Evolutionary conservation across 805 yeast genomes (phyloP).

Genomic region (Candida xiaguanensis): DNA sequence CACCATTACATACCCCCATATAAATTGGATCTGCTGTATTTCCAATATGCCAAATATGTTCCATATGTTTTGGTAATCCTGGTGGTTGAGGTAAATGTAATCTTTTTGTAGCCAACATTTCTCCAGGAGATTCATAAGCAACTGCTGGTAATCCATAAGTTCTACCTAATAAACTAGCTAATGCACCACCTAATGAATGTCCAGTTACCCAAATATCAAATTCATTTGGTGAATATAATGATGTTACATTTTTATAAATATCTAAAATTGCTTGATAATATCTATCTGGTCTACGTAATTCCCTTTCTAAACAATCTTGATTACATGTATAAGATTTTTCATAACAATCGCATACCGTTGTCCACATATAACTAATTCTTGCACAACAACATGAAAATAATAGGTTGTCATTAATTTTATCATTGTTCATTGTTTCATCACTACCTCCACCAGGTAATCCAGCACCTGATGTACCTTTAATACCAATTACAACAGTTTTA

Average conservation of each 20-base stretch:
- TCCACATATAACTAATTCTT: conserved; percentile 85
- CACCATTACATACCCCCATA: conserved; percentile 96
- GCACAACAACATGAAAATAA: conserved; percentile 96
- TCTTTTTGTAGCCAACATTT: conserved; percentile 73
- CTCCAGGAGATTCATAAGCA: conserved; percentile 92
- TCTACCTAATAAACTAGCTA: conserved; percentile 76
- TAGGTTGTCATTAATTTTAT: conserved; percentile 82
- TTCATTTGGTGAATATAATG: conserved; percentile 56
- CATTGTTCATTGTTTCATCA: conserved; percentile 72
- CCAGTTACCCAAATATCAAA: conserved; percentile 88
- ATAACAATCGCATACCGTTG: conserved; percentile 93
- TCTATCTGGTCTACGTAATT: conserved; percentile 67
- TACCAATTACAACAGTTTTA: conserved; percentile 66
- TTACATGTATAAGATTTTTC: conserved; percentile 81
- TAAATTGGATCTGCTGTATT: conserved; percentile 96
- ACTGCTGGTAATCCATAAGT: conserved; percentile 90
- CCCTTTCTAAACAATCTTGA: conserved; percentile 79
- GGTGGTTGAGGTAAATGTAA: conserved; percentile 93
- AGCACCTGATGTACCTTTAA: conserved; percentile 92
- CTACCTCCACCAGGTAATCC: conserved; percentile 46
- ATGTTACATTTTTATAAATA: conserved; percentile 68
- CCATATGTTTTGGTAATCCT: conserved; percentile 71
- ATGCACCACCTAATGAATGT: conserved; percentile 90
- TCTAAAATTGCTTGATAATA: conserved; percentile 80
- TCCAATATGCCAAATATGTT: conserved; percentile 92